Evolutionary conservation across 2,329 filamentous ascomycete species (phyloP), one percentile per base, ranked within the genome.

Genomic region (Metarhizium album): DNA sequence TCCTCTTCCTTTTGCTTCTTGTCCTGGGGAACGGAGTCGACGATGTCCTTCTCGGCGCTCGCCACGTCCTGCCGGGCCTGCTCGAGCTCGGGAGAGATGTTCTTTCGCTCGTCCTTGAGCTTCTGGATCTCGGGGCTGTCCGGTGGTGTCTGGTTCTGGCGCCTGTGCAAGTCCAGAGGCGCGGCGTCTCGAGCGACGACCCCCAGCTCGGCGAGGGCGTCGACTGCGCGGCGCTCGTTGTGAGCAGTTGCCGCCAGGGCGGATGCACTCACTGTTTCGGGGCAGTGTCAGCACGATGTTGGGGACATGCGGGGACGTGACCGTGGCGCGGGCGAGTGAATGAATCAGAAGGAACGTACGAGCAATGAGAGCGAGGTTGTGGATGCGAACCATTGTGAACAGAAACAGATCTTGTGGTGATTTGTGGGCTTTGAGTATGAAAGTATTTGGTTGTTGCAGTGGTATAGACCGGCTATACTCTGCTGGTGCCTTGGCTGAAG

Each of bases 351-450:
- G 2, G 42, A 6, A 49, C 50, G 8, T 52, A 52, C 50, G 33
- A 33, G 46, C 50, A 42, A 52, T 5, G 42, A 52, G 42, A 49
- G 46, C 50, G 4, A 52, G n/a, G 20, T 20, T 42, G 50, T 42
- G 42, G 46, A 52, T 45, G 46, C 42, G 35, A 52, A 52, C 50
- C 50, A 52, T 52, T 48, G 16, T 52, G 42, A 24, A n/a, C n/a
- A n/a, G n/a, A n/a, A n/a, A n/a, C n/a, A 7, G 42, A 31, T 47
- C 6, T 50, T 40, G 46, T 22, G 35, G 37, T 43, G 43, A 5
- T 22, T 3, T 8, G 29, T 20, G 42, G 27, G 6, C 13, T 37
- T 29, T 8, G 35, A 8, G 16, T 37, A 37, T 29, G 20, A 31
- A 49, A 49, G 9, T n/a, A n/a, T n/a, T 40, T 38, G 33, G 16